Conservation (phyloP, 2,329 filamentous ascomycete species). For the Phialocephala subalpina region DNA sequence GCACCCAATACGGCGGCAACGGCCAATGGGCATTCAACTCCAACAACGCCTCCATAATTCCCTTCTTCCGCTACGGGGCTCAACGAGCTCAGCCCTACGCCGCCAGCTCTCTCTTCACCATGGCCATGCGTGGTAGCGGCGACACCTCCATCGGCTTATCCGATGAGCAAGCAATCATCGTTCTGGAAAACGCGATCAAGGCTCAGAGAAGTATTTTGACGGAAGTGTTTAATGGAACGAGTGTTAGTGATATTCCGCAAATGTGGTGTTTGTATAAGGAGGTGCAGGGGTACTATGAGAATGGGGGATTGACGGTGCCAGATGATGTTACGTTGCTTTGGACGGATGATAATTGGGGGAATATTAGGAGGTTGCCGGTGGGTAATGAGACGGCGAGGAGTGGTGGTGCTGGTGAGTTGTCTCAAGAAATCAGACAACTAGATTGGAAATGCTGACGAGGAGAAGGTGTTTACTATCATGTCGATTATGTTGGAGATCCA, state of each 20-base stretch:
- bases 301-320: conserved; percentile 65
- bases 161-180: conserved; percentile 60
- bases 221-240: conserved; percentile 58
- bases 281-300: conserved; percentile 72
- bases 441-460: background rate
- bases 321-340: conserved; percentile 74
- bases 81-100: conserved; percentile 71
- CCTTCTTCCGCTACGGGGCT: conserved; percentile 74
- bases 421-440: background rate
- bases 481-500: conserved; percentile 59
- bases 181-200: conserved; percentile 67
- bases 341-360: conserved; percentile 75
- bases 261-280: conserved; percentile 81
- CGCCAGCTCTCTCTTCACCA: conserved; percentile 69
- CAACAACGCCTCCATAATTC: conserved; percentile 72
- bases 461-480: conserved; percentile 65
- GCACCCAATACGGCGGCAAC: conserved; percentile 45
- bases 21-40: conserved; percentile 75
- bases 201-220: conserved; percentile 66
- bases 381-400: conserved; percentile 64
- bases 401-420: conserved; percentile 62
- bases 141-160: conserved; percentile 67
- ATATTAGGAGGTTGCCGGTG: conserved; percentile 67
- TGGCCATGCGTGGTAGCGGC: conserved; percentile 74
- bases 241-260: conserved; percentile 62